Conservation (phyloP, 2,329 filamentous ascomycete species). For the Aspergillus oerlinghausenensis region DNA sequence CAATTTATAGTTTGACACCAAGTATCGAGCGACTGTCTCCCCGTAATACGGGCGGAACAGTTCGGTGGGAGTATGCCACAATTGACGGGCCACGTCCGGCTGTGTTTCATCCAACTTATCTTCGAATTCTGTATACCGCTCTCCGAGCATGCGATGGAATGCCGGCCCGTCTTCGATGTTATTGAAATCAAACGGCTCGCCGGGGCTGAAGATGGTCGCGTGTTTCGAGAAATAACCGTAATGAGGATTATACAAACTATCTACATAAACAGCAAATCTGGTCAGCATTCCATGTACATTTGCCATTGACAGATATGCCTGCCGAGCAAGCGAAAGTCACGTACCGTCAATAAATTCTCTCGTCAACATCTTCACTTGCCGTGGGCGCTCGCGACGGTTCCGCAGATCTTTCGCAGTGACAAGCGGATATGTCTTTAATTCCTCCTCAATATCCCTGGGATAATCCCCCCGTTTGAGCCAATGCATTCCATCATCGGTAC, state of each 20-base stretch:
- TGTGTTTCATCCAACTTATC: conserved; percentile 72
- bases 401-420: conserved; percentile 79
- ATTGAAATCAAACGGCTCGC: conserved; percentile 85
- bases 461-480: conserved; percentile 85
- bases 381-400: conserved; percentile 68
- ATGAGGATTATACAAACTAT: conserved; percentile 88
- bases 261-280: conserved; percentile 42
- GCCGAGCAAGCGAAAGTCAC: conserved; percentile 13
- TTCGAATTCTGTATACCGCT: conserved; percentile 85
- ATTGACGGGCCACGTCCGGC: conserved; percentile 72
- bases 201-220: conserved; percentile 90
- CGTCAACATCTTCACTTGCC: conserved; percentile 91
- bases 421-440: conserved; percentile 76
- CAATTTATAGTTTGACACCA: conserved; percentile 93
- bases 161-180: conserved; percentile 75
- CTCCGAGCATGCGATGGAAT: conserved; percentile 71
- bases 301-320: background rate
- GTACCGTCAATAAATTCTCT: conserved; percentile 94
- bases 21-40: conserved; percentile 92
- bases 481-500: conserved; percentile 56
- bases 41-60: conserved; percentile 95
- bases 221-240: conserved; percentile 98
- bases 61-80: conserved; percentile 98
- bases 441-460: conserved; percentile 69
- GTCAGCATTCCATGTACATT: background rate